These are phyloP conservation scores for Acacia pycnantha DNA, from an alignment of 331 rosid species.

Conservation along the genomic window DNA sequence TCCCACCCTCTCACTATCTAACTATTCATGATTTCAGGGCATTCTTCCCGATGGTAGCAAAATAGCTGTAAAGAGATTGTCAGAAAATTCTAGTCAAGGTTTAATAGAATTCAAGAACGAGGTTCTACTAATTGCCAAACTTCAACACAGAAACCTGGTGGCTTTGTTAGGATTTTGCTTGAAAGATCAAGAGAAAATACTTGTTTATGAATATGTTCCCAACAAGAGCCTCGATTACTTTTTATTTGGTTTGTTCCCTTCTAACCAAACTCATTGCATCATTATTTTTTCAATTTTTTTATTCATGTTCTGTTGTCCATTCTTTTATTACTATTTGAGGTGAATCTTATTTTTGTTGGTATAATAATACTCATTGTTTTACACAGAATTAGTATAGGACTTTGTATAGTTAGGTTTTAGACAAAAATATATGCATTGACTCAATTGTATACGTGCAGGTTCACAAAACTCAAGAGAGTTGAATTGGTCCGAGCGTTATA, in stretches of 20 bases:
- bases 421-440: too few relatives aligned
- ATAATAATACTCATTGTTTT: too few relatives aligned
- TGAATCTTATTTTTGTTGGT: too few relatives aligned
- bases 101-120: conserved; percentile 35
- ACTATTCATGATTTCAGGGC: background rate
- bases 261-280: background rate
- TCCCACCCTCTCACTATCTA: background rate
- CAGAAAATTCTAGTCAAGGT: conserved; percentile 34
- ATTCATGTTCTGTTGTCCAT: background rate
- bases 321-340: background rate
- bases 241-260: conserved; percentile 28
- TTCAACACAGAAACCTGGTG: conserved; percentile 44
- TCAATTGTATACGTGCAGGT: background rate
- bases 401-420: too few relatives aligned
- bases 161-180: conserved; percentile 34
- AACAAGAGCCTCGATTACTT: conserved; percentile 38
- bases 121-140: conserved; percentile 30
- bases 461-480: background rate
- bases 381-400: background rate
- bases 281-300: background rate
- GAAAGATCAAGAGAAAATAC: conserved; percentile 39
- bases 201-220: conserved; percentile 38
- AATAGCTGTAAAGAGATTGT: conserved; percentile 39
- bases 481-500: background rate
- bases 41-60: conserved; percentile 25